A percentile compares a stretch with the other conserved stretches of the same genome.
Evolutionary conservation across 768 basidiomycete species (phyloP).

Genomic region (Serpula lacrymans): DNA sequence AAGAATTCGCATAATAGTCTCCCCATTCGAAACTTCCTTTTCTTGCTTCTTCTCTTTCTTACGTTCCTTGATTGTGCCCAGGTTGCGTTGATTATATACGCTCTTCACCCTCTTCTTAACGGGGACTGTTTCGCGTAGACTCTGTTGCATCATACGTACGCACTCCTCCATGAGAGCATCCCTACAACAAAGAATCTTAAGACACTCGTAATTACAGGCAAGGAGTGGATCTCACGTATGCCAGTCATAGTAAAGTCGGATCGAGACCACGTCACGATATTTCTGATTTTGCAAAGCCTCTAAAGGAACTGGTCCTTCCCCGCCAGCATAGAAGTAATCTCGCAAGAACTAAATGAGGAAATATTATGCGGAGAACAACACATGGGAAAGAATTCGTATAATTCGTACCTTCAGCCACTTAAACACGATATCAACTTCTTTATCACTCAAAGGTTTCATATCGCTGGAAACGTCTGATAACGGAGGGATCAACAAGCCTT

Average conservation of each 20-base stretch:
- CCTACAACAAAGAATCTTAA: slow-evolving; percentile 32
- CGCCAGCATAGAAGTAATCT: slow-evolving; percentile 93
- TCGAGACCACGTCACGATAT: slow-evolving; percentile 86
- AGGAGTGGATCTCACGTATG: slow-evolving; percentile 56
- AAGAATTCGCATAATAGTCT: slow-evolving; percentile 91
- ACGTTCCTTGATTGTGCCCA: slow-evolving; percentile 92
- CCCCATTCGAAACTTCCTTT: slow-evolving; percentile 71
- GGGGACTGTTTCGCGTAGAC: slow-evolving; percentile 66
- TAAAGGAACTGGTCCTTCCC: slow-evolving; percentile 86
- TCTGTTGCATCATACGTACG: slow-evolving; percentile 92
- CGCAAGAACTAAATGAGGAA: slow-evolving; percentile 65
- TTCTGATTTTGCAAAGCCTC: slow-evolving; percentile 90
- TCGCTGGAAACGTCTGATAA: slow-evolving; percentile 81
- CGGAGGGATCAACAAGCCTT: slow-evolving; percentile 87
- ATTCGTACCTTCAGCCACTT: slow-evolving; percentile 89
- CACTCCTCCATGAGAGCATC: slow-evolving; percentile 92
- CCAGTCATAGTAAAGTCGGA: slow-evolving; percentile 97
- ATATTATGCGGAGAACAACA: slow-evolving; percentile 7
- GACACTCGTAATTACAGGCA: slow-evolving; percentile 1
- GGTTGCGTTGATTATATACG: slow-evolving; percentile 87
- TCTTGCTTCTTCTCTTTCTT: slow-evolving; percentile 90
- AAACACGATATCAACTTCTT: slow-evolving; percentile 98
- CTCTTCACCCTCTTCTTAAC: slow-evolving; percentile 90
- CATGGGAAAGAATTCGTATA: neutral
- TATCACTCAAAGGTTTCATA: slow-evolving; percentile 89